Base-by-base conservation (phyloP, 352 stramenopile species). In the Saprolegnia diclina region DNA sequence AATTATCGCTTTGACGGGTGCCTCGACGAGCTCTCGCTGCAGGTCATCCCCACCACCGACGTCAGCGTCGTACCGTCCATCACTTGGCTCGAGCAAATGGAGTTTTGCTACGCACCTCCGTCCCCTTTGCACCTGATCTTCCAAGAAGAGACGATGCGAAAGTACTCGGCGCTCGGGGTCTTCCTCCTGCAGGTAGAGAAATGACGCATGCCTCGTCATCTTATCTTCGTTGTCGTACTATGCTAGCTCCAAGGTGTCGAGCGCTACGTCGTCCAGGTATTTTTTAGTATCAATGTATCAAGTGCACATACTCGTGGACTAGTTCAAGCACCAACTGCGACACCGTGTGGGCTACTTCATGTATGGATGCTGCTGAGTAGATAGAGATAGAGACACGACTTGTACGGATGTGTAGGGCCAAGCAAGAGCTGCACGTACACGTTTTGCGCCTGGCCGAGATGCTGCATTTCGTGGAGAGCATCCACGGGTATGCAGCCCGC, bases 391-490 rank as follows among this genome's bases (percentile, higher is more conserved):
- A 61, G 13, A 61, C 32, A 22, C 16, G 10, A 29, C 10, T 5
- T 64, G 2, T 35, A 13, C 57, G 42, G 32, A 56, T n/a, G n/a
- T n/a, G 19, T 56, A 87, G 83, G 4, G 82, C 84, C 10, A 73
- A 88, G 64, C 53, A 61, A 5, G 73, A 81, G 0, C 56, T 90
- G 24, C 77, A 79, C 13, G 56, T 71, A 16, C 63, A 80, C 16
- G 70, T 90, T 0, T 64, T 91, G n/a, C 74, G 78, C 48, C 54
- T 88, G 10, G 76, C 79, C 35, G 76, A 85, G 54, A 93, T 93
- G 85, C 77, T 91, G 13, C 83, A 93, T 62, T 93, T 87, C 68
- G 87, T 83, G 0, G 83, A 87, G 57, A 79, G 76, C 35, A 70
- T 93, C 21, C 67, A 91, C 21, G 79, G 74, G 32, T 93, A 90